phyloP scores from a whole-genome alignment of 2,329 filamentous ascomycete genomes.

The Aspergillus sp. region DNA sequence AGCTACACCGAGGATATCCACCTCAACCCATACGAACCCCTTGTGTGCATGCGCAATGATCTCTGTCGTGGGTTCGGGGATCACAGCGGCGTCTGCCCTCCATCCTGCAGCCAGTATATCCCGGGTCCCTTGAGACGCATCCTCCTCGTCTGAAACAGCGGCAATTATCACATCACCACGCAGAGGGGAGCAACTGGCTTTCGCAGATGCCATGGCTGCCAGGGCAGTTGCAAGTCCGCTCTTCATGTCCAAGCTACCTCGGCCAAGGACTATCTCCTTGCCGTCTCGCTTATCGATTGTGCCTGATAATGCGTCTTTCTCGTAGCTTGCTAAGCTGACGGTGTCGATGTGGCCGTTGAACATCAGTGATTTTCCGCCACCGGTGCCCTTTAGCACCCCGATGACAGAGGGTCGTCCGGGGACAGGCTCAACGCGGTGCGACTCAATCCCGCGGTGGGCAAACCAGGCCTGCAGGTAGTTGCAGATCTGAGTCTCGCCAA shows the following conservation, averaged over 20 bases:
- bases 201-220: constrained; percentile 41
- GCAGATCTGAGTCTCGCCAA: constrained; percentile 49
- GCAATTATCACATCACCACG: constrained; percentile 54
- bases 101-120: constrained; percentile 53
- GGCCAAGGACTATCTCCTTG: constrained; percentile 42
- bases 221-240: constrained; percentile 51
- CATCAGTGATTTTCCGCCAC: constrained; percentile 51
- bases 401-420: constrained; percentile 53
- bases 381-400: constrained; percentile 48
- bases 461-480: constrained; percentile 53
- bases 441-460: constrained; percentile 52
- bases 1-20: constrained; percentile 36
- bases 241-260: constrained; percentile 56
- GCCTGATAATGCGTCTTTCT: constrained; percentile 48
- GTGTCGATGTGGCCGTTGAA: constrained; percentile 57
- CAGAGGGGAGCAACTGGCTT: constrained; percentile 30
- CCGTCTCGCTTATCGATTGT: constrained; percentile 34
- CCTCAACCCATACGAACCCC: constrained; percentile 46
- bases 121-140: constrained; percentile 52
- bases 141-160: constrained; percentile 57
- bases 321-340: constrained; percentile 51
- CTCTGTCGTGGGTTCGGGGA: constrained; percentile 50
- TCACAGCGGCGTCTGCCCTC: constrained; percentile 54
- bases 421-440: constrained; percentile 50
- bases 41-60: constrained; percentile 50